Conservation (phyloP, 1,284 basidiomycete species). For the Leccinum glutinopallens region DNA sequence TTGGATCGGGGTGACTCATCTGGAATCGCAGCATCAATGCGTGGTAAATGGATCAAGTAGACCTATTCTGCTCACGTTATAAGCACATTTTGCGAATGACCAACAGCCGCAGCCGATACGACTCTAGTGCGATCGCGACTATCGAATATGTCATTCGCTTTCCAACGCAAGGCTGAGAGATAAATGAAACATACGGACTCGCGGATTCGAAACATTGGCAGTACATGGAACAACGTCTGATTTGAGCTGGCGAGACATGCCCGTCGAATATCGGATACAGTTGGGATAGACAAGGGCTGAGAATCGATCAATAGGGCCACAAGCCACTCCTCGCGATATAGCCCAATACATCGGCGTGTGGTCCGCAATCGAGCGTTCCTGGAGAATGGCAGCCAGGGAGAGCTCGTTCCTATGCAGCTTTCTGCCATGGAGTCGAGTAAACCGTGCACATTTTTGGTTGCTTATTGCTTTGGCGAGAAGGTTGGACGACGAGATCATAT, state of each 20-base stretch:
- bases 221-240: constrained; percentile 62
- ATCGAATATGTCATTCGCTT: constrained; percentile 14
- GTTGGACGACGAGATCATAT: constrained; percentile 45
- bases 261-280: no score
- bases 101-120: no score
- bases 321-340: no score
- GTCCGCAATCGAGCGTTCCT: constrained; percentile 45
- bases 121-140: constrained; percentile 29
- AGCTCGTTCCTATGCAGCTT: constrained; percentile 45
- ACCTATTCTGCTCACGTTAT: no score
- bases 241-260: constrained; percentile 64
- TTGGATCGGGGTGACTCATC: no score
- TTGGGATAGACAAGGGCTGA: no score
- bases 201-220: constrained; percentile 36
- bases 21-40: no score
- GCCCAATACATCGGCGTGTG: no score
- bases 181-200: constrained; percentile 18
- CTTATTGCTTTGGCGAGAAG: constrained; percentile 2
- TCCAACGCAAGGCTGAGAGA: constrained; percentile 31
- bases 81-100: no score
- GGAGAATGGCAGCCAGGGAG: constrained; percentile 51
- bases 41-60: no score
- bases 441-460: constrained; percentile 21
- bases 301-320: no score
- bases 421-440: constrained; percentile 48